Evolutionary conservation across 1,284 basidiomycete species (phyloP).

Genomic region (Rhodotorula glutinis): DNA sequence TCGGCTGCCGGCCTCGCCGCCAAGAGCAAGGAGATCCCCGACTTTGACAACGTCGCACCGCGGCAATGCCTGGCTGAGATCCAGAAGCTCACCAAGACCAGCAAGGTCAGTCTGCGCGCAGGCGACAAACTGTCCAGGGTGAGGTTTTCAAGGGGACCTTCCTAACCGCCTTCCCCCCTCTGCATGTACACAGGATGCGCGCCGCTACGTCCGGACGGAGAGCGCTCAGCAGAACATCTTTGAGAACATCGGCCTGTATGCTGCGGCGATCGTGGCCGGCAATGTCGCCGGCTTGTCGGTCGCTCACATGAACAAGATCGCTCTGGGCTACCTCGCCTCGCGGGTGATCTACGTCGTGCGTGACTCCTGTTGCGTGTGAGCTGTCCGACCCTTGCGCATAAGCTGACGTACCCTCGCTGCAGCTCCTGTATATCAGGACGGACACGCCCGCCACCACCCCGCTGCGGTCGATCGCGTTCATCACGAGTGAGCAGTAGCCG

Average conservation of each 20-base stretch:
- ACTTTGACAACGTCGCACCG: constrained; percentile 26
- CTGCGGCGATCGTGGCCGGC: constrained; percentile 16
- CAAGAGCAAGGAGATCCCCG: constrained; percentile 16
- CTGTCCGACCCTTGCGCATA: background rate
- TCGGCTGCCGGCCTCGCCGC: constrained; percentile 8
- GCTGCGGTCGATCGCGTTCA: constrained; percentile 20
- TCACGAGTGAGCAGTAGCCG: constrained; percentile 4
- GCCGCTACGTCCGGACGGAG: constrained; percentile 15
- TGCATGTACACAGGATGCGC: constrained; percentile 1
- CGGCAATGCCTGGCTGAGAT: constrained; percentile 11
- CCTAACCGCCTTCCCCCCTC: background rate
- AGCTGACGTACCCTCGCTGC: background rate
- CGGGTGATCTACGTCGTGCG: constrained; percentile 15
- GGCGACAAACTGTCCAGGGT: background rate
- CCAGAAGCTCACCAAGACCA: constrained; percentile 8
- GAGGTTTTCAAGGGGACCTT: too few relatives aligned
- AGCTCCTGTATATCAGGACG: constrained; percentile 22
- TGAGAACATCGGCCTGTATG: constrained; percentile 17
- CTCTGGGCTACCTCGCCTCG: constrained; percentile 8
- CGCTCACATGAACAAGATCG: constrained; percentile 17
- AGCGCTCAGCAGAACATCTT: constrained; percentile 22
- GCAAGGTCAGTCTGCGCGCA: constrained; percentile 1
- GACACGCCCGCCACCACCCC: background rate
- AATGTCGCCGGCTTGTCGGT: constrained; percentile 19
- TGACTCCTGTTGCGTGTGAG: background rate